Base-by-base conservation (phyloP, 495 filamentous ascomycete species). In the Coniosporium apollinis region DNA sequence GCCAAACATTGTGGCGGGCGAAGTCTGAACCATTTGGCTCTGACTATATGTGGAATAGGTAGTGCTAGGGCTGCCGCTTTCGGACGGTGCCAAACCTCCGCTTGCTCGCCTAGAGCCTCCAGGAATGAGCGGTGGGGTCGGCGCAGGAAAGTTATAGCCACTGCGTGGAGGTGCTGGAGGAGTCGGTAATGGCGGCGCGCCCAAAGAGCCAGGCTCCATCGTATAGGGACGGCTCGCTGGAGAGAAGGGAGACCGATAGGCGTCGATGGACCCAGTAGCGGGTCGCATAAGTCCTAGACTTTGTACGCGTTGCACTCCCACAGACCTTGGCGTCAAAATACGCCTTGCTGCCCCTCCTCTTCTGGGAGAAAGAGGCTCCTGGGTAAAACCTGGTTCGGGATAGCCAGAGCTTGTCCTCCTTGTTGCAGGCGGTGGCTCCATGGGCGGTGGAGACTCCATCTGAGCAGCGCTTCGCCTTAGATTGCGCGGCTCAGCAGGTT, bases 301-400 rank as follows among this genome's bases (percentile, higher is more conserved):
- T 20, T 46, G 48, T 14, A 47, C 39, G 1, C 53, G 50, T 20
- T 51, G 51, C 20, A 58, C 22, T 2, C 40, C 41, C 14, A 52
- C 52, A 10, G 56, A 56, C 30, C 56, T 30, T 2, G 56, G 56
- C 14, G 44, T 58, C 28, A 54, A 24, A n/a, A 56, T 41, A 14
- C 46, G 47, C 28, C 55, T 29, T 8, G 15, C 15, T 11, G 22
- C 20, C 20, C 26, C 35, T 15, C 41, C 43, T 2, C 32, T 11
- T 7, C 7, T n/a, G 41, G 33, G 3, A 37, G 33, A 5, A 29
- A 19, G 3, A 3, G 6, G 19, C 15, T 20, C 18, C 5, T n/a
- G 15, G 31, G 20, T 14, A 24, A 7, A 3, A 19, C 19, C 14
- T 19, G n/a, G 33, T 25, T 24, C 33, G 42, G n/a, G 35, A 30